These are phyloP conservation scores for Datisca glomerata DNA, from an alignment of 306 rosid genomes.

Conservation along the genomic window DNA sequence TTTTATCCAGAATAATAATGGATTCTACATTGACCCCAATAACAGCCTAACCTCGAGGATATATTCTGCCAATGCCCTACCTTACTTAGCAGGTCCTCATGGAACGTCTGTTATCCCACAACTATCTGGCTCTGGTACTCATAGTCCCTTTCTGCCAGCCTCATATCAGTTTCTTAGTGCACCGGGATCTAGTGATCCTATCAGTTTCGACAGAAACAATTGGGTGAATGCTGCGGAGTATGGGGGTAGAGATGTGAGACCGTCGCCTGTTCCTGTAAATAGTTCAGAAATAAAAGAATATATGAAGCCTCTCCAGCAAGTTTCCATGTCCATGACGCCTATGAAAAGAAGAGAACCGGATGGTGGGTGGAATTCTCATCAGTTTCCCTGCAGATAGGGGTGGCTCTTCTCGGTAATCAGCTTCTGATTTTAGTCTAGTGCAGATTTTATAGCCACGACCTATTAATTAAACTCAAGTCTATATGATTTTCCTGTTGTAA, in stretches of 20 bases:
- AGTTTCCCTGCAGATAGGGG: no score
- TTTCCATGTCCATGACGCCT: no score
- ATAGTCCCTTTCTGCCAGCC: constrained; percentile 4
- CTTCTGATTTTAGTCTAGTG: no score
- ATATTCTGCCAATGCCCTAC: constrained; percentile 7
- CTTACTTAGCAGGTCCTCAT: constrained; percentile 16
- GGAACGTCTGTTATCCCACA: constrained; percentile 14
- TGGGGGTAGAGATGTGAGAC: constrained; percentile 15
- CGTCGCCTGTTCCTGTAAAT: constrained; percentile 3
- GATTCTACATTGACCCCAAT: constrained; percentile 20
- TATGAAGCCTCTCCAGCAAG: constrained; percentile 14
- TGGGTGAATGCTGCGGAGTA: constrained; percentile 7
- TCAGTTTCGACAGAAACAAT: no score
- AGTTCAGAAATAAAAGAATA: constrained; percentile 13
- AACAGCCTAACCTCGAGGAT: constrained; percentile 6
- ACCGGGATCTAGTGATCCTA: constrained; percentile 9
- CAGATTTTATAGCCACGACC: no score
- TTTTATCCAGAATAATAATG: constrained; percentile 14
- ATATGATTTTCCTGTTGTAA: no score
- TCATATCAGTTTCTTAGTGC: constrained; percentile 1
- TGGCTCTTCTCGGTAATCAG: no score
- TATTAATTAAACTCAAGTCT: no score
- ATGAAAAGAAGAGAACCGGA: constrained; percentile 27
- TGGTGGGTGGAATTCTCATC: constrained; percentile 25
- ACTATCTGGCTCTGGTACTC: constrained; percentile 13